Evolutionary conservation across 2,329 filamentous ascomycete genomes (phyloP).

Genomic region (Cylindrodendrum hubeiense): DNA sequence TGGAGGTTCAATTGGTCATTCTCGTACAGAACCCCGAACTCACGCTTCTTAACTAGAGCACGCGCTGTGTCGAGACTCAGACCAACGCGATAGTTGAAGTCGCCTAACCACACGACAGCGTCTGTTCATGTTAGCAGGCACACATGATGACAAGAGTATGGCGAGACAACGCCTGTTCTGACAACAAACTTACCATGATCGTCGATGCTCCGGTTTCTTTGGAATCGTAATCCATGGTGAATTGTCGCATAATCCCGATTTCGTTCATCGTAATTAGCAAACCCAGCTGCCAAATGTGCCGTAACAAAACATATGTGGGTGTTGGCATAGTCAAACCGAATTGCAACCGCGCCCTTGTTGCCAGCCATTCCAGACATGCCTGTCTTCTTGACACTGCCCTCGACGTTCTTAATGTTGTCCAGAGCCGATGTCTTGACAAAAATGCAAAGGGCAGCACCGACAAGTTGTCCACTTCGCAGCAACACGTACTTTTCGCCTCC

Average conservation of each 20-base stretch:
- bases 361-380: conserved; percentile 97
- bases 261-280: conserved; percentile 95
- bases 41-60: conserved; percentile 76
- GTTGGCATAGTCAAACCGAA: conserved; percentile 93
- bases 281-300: conserved; percentile 94
- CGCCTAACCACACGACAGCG: conserved; percentile 92
- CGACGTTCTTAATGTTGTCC: conserved; percentile 91
- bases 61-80: conserved; percentile 83
- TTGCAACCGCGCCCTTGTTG: conserved; percentile 97
- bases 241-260: conserved; percentile 95
- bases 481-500: conserved; percentile 87
- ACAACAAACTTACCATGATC: conserved; percentile 76
- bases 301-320: conserved; percentile 96
- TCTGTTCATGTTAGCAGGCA: conserved; percentile 55
- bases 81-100: conserved; percentile 98
- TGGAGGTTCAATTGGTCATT: conserved; percentile 97
- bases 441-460: conserved; percentile 91
- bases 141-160: not conserved
- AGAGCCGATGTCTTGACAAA: conserved; percentile 87
- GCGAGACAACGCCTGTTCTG: not conserved
- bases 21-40: conserved; percentile 85
- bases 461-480: conserved; percentile 90
- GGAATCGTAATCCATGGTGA: conserved; percentile 87
- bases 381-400: conserved; percentile 93
- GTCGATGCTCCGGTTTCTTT: conserved; percentile 89